A percentile compares a stretch with the other conserved stretches of the same genome.
These are phyloP conservation scores for Argentina anserina DNA, from an alignment of 306 rosid genomes.

Conservation along the genomic window DNA sequence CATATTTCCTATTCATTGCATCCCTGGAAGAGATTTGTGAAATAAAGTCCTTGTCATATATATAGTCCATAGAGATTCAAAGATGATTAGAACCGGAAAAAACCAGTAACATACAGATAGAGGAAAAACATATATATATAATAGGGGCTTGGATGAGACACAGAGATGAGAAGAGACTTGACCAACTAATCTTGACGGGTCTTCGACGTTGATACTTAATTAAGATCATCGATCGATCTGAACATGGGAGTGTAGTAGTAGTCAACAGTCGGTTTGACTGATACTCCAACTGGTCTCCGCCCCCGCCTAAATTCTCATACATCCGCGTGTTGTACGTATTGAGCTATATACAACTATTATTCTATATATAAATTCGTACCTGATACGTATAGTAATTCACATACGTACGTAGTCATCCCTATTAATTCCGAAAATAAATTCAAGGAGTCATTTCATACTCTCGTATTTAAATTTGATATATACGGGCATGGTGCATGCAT, in stretches of 20 bases:
- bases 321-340: background rate
- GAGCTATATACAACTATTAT: too few relatives aligned
- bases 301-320: background rate
- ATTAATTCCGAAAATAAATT: background rate
- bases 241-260: background rate
- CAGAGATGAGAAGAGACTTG: background rate
- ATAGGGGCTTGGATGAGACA: background rate
- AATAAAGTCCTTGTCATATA: background rate
- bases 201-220: background rate
- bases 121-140: too few relatives aligned
- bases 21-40: background rate
- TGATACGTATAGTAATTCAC: background rate
- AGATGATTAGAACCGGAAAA: background rate
- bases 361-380: too few relatives aligned
- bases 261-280: constrained; percentile 6
- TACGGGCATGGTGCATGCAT: background rate
- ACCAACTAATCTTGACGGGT: background rate
- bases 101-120: background rate
- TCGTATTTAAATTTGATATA: background rate
- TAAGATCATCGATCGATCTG: background rate
- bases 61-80: background rate
- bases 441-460: background rate
- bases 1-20: background rate
- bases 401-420: background rate
- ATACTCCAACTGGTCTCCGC: background rate